Conservation (phyloP, 2,329 filamentous ascomycete genomes). For the Scolecobasidium constrictum region DNA sequence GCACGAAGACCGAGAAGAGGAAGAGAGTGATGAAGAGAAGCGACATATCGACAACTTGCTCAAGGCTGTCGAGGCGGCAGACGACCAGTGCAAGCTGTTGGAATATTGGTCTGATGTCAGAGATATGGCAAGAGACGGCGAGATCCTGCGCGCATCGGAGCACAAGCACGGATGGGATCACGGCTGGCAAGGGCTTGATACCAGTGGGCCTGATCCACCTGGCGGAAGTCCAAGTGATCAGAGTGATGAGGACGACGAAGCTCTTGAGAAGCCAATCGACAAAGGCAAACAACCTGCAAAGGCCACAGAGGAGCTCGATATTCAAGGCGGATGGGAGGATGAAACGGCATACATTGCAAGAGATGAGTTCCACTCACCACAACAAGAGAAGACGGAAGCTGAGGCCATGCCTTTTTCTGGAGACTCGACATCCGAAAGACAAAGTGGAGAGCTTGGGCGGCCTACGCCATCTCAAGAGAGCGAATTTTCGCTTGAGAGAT, state of each 20-base stretch:
- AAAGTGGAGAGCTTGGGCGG: too few relatives aligned
- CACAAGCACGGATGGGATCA: constrained; percentile 20
- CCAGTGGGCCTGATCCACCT: constrained; percentile 2
- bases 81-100: constrained; percentile 67
- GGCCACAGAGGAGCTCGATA: not conserved
- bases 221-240: not conserved
- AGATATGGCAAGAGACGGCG: constrained; percentile 27
- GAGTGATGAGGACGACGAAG: not conserved
- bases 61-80: constrained; percentile 63
- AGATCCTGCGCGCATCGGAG: constrained; percentile 21
- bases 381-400: not conserved
- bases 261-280: not conserved
- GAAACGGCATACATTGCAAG: not conserved
- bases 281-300: not conserved
- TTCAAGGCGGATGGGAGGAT: not conserved
- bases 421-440: not conserved
- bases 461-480: not conserved
- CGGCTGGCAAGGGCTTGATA: constrained; percentile 2
- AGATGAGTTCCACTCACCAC: not conserved
- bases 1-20: constrained; percentile 28
- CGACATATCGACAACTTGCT: constrained; percentile 57
- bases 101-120: constrained; percentile 76
- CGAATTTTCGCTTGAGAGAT: not conserved
- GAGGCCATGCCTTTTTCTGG: not conserved
- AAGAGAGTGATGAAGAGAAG: constrained; percentile 34